phyloP scores from a whole-genome alignment of 2,329 filamentous ascomycete genomes.

The Colletotrichum sp. region DNA sequence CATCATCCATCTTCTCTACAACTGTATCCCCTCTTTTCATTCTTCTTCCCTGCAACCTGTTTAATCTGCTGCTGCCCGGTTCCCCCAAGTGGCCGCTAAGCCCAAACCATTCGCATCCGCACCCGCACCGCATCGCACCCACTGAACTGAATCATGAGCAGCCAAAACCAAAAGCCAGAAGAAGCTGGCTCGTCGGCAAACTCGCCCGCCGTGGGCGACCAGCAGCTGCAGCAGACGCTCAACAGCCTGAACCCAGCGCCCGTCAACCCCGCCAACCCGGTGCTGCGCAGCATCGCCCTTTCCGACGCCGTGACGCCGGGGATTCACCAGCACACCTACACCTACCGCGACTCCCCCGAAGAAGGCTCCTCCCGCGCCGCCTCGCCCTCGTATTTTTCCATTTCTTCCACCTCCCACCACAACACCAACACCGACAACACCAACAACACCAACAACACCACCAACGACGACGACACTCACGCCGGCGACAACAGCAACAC shows the following conservation, averaged over 20 bases:
- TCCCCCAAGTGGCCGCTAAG: not conserved
- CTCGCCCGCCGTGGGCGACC: too few species aligned
- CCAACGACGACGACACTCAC: not conserved
- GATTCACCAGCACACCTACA: conserved; percentile 31
- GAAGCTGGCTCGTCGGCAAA: not conserved
- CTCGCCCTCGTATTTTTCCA: conserved; percentile 28
- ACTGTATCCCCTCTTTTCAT: not conserved
- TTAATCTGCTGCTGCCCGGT: not conserved
- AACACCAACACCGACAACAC: not conserved
- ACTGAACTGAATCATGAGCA: conserved; percentile 13
- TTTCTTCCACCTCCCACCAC: conserved; percentile 14
- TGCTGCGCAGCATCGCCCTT: conserved; percentile 17
- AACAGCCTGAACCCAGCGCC: not conserved
- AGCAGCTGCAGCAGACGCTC: not conserved
- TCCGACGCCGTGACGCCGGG: conserved; percentile 32
- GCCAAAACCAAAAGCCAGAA: not conserved
- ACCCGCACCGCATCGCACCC: not conserved
- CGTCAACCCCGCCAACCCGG: conserved; percentile 19
- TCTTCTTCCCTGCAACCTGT: not conserved
- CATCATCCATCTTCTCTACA: not conserved
- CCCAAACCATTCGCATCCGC: not conserved
- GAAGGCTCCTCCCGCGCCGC: conserved; percentile 9
- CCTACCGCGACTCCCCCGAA: conserved; percentile 21
- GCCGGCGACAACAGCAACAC: not conserved
- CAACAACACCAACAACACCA: not conserved